A percentile compares a stretch with the other conserved stretches of the same genome.
phyloP scores from a whole-genome alignment of 768 basidiomycete species.

The Jaapia argillacea region DNA sequence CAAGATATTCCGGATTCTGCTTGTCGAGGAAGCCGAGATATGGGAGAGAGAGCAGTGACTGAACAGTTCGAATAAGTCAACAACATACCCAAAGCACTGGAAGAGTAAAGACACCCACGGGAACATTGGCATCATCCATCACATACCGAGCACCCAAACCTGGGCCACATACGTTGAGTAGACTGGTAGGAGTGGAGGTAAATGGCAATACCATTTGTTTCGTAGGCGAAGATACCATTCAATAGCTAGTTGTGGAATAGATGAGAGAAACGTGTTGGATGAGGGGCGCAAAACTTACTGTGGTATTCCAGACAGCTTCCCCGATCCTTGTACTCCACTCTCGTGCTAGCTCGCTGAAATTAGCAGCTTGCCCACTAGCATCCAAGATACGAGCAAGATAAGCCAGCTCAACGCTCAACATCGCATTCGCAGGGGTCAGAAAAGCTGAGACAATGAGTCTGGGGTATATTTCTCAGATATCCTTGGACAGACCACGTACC shows the following conservation, averaged over 20 bases:
- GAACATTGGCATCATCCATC: slow-evolving; percentile 84
- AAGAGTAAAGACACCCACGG: slow-evolving; percentile 31
- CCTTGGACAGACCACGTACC: slow-evolving; percentile 35
- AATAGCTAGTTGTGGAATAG: neutral
- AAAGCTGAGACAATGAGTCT: slow-evolving; percentile 47
- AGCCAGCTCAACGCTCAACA: slow-evolving; percentile 65
- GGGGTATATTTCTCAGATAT: too few relatives aligned
- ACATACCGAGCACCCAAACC: slow-evolving; percentile 64
- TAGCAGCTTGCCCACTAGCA: slow-evolving; percentile 30
- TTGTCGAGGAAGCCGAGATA: slow-evolving; percentile 71
- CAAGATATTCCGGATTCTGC: slow-evolving; percentile 44
- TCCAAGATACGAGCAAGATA: slow-evolving; percentile 55
- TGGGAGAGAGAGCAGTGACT: slow-evolving; percentile 73
- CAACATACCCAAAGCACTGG: slow-evolving; percentile 1
- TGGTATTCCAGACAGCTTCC: slow-evolving; percentile 52
- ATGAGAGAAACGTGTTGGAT: neutral
- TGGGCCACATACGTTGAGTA: slow-evolving; percentile 10
- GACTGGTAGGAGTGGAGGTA: neutral
- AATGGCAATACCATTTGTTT: slow-evolving; percentile 37
- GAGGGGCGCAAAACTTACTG: slow-evolving; percentile 27
- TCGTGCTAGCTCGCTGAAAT: slow-evolving; percentile 43
- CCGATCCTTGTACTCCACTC: slow-evolving; percentile 48
- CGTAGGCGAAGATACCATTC: neutral
- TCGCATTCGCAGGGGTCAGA: slow-evolving; percentile 71
- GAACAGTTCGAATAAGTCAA: neutral